A percentile compares a stretch with the other conserved stretches of the same genome.
These are phyloP conservation scores for Wakefieldia striispora DNA, from an alignment of 768 basidiomycete genomes.

Conservation along the genomic window DNA sequence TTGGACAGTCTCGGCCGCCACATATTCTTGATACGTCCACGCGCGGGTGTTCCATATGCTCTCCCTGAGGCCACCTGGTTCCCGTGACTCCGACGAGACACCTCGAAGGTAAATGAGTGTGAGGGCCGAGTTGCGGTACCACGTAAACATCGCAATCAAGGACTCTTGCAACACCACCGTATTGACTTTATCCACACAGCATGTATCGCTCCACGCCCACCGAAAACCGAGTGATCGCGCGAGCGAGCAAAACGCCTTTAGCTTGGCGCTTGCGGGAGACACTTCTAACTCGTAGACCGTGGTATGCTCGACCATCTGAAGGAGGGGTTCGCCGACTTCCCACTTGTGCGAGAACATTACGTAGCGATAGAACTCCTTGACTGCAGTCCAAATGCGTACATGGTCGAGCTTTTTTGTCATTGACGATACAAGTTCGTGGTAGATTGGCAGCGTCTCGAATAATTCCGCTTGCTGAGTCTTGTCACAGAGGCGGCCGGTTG, in stretches of 20 bases:
- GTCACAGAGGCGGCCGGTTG: not conserved
- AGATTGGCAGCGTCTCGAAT: not conserved
- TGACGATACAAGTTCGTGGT: not conserved
- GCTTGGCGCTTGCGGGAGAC: slow-evolving; percentile 4
- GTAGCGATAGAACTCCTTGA: not conserved
- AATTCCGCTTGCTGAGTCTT: not conserved
- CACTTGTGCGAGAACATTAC: slow-evolving; percentile 7
- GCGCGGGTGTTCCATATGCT: slow-evolving; percentile 12
- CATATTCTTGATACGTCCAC: slow-evolving; percentile 5
- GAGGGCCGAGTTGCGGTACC: slow-evolving; percentile 4
- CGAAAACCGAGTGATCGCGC: not conserved
- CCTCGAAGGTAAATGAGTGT: slow-evolving; percentile 13
- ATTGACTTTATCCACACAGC: slow-evolving; percentile 1
- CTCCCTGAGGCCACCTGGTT: not conserved
- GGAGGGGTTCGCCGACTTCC: not conserved
- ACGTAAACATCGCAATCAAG: slow-evolving; percentile 13
- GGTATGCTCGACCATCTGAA: not conserved
- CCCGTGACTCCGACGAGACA: not conserved
- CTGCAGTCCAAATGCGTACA: not conserved
- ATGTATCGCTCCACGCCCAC: slow-evolving; percentile 20
- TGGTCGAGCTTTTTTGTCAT: not conserved
- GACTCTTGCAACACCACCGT: slow-evolving; percentile 11
- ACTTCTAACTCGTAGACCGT: slow-evolving; percentile 3
- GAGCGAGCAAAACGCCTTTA: slow-evolving; percentile 5
- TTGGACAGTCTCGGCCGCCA: slow-evolving; percentile 5